phyloP scores from a whole-genome alignment of 495 filamentous ascomycete genomes.

The Talaromyces stipitatus region DNA sequence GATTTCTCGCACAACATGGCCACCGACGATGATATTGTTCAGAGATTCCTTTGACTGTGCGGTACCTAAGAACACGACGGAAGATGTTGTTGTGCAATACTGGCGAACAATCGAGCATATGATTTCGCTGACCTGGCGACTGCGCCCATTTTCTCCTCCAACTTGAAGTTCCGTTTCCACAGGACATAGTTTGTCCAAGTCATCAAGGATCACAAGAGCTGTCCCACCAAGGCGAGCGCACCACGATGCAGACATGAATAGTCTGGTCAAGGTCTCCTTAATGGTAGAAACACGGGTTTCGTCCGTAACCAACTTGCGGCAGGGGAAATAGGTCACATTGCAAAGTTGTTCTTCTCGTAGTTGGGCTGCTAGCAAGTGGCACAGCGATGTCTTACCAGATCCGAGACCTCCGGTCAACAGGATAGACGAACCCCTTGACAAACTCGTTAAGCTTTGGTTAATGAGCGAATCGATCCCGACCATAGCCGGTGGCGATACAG shows the following conservation, averaged over 20 bases:
- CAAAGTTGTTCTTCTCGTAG: constrained; percentile 60
- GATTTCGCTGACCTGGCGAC: constrained; percentile 83
- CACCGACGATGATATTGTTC: constrained; percentile 71
- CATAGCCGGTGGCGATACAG: constrained; percentile 48
- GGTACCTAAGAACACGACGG: constrained; percentile 82
- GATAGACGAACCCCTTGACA: constrained; percentile 81
- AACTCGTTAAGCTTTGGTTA: constrained; percentile 57
- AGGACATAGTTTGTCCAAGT: constrained; percentile 86
- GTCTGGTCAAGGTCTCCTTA: constrained; percentile 74
- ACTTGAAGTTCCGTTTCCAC: constrained; percentile 89
- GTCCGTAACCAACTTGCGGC: constrained; percentile 75
- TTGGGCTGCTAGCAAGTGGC: constrained; percentile 55
- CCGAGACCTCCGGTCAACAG: constrained; percentile 83
- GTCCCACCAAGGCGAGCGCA: constrained; percentile 76
- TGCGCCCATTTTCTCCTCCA: constrained; percentile 83
- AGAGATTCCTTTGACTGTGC: constrained; percentile 85
- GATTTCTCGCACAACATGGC: constrained; percentile 75
- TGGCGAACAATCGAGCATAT: constrained; percentile 76
- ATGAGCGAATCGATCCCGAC: constrained; percentile 80
- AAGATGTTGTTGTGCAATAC: constrained; percentile 65
- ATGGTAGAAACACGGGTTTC: constrained; percentile 81
- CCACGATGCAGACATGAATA: constrained; percentile 88
- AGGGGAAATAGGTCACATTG: constrained; percentile 74
- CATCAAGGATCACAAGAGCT: constrained; percentile 79
- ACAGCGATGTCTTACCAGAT: constrained; percentile 76